Evolutionary conservation across 2,329 filamentous ascomycete genomes (phyloP), one percentile per base, ranked within the genome.

Genomic region (Colletotrichum sidae): DNA sequence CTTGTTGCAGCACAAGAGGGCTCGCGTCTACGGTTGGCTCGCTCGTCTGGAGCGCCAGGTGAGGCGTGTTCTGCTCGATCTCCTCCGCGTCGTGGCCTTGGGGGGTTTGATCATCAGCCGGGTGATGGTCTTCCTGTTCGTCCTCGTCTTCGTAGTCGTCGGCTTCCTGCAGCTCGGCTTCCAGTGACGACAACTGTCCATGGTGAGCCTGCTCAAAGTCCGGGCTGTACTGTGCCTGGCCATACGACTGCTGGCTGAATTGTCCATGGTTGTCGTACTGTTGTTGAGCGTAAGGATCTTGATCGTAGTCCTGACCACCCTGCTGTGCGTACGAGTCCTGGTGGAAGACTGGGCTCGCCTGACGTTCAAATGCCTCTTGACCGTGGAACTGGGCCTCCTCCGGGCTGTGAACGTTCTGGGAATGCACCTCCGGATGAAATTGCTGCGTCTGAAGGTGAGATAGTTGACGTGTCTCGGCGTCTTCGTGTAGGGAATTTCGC

Each of bases 1-100:
- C 58, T 33, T 69, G 68, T 6, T 54, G 67, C n/a, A 70, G 45
- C 1, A 67, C 55, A 3, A 69, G 34, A n/a, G 69, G 67, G 54
- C 69, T 72, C 15, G 64, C 54, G 1, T 71, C 68, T 4, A 69
- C 65, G 12, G 53, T 50, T 13, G 65, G 62, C 15, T 55, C 64
- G 38, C 42, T 57, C n/a, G 53, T 60, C 42, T 52, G 63, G 11
- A 68, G 54, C 41, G 57, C 57, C 38, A 70, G 39, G 12, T 67
- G 61, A 7, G 71, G 69, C 3, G 68, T 70, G 8, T 53, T 49
- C 38, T 65, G 67, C 15, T 60, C 56, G 6, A 45, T 11, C 11
- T 57, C 66, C 4, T 57, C 58, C 25, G 41, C 46, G 2, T 55
- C 52, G 2, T 42, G 37, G 50, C 33, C 47, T 8, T 58, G 60